Conservation (phyloP, 2,329 filamentous ascomycete genomes). For the Laburnicola sp. region DNA sequence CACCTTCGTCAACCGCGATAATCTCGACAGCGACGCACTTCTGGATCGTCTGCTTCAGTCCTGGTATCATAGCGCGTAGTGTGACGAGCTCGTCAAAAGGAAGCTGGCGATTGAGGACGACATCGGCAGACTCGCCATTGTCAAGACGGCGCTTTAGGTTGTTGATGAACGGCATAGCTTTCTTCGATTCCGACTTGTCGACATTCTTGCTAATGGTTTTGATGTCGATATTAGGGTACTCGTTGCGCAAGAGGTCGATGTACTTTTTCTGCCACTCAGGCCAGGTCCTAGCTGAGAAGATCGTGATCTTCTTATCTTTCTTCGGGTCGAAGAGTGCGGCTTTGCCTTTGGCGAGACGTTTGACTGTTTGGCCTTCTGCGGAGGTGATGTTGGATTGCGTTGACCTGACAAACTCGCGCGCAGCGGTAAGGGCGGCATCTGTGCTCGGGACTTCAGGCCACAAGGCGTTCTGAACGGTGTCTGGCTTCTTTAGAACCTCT, state of each 20-base stretch:
- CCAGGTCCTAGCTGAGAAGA: slow-evolving; percentile 79
- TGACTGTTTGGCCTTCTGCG: slow-evolving; percentile 78
- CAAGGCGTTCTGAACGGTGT: slow-evolving; percentile 75
- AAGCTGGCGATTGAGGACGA: slow-evolving; percentile 81
- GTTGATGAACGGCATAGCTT: slow-evolving; percentile 97
- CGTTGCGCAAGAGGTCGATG: slow-evolving; percentile 36
- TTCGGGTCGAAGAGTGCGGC: slow-evolving; percentile 81
- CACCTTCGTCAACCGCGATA: slow-evolving; percentile 70
- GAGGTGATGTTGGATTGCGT: slow-evolving; percentile 80
- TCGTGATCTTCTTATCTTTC: slow-evolving; percentile 86
- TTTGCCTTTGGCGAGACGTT: slow-evolving; percentile 94
- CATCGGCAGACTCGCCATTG: slow-evolving; percentile 64
- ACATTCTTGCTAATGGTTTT: slow-evolving; percentile 79
- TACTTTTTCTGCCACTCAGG: slow-evolving; percentile 86
- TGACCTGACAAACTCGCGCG: slow-evolving; percentile 76
- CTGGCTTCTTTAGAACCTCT: slow-evolving; percentile 77
- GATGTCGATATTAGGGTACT: slow-evolving; percentile 65
- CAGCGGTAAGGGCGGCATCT: slow-evolving; percentile 70
- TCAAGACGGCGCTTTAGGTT: slow-evolving; percentile 80
- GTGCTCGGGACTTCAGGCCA: slow-evolving; percentile 72
- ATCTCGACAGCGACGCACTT: slow-evolving; percentile 71
- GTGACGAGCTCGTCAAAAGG: slow-evolving; percentile 81
- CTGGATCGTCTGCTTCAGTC: slow-evolving; percentile 74
- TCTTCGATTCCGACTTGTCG: slow-evolving; percentile 90
- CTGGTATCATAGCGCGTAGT: slow-evolving; percentile 75